phyloP scores from a whole-genome alignment of 2,329 filamentous ascomycete species.

The Proliferodiscus dingleyae region DNA sequence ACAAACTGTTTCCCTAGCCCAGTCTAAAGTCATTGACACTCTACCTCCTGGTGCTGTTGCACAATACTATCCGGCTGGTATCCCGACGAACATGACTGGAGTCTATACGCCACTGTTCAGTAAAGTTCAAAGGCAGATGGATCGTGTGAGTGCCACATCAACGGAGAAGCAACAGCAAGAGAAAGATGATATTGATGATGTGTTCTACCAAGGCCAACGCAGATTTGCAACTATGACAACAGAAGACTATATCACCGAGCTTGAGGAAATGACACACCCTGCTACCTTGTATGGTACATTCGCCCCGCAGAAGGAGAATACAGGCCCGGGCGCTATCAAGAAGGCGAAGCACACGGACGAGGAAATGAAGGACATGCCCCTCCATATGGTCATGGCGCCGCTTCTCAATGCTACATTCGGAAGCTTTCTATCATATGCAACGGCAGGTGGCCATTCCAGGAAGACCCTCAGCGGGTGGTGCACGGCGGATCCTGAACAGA shows the following conservation, averaged over 20 bases:
- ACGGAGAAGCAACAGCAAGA: slow-evolving; percentile 9
- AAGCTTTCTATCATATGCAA: slow-evolving; percentile 24
- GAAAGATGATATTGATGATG: slow-evolving; percentile 21
- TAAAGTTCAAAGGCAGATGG: slow-evolving; percentile 10
- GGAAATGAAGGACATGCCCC: slow-evolving; percentile 22
- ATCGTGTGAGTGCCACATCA: neutral
- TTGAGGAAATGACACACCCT: slow-evolving; percentile 9
- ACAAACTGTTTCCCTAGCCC: slow-evolving; percentile 5
- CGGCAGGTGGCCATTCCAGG: slow-evolving; percentile 13
- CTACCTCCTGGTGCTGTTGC: slow-evolving; percentile 17
- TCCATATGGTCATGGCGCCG: slow-evolving; percentile 19
- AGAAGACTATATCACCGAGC: slow-evolving; percentile 22
- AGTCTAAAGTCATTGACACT: slow-evolving; percentile 22
- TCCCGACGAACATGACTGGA: slow-evolving; percentile 22
- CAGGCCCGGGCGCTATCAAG: slow-evolving; percentile 6
- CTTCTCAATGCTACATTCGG: slow-evolving; percentile 25
- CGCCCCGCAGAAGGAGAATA: slow-evolving; percentile 15
- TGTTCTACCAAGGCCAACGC: slow-evolving; percentile 28
- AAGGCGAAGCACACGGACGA: slow-evolving; percentile 17
- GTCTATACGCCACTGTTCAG: slow-evolving; percentile 16
- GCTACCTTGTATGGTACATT: slow-evolving; percentile 15
- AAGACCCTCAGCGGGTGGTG: slow-evolving; percentile 20
- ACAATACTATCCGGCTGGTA: slow-evolving; percentile 28
- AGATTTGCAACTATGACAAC: slow-evolving; percentile 22
- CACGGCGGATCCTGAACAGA: slow-evolving; percentile 14